phyloP scores from a whole-genome alignment of 805 yeast species.

The Blastobotrys muscicola region DNA sequence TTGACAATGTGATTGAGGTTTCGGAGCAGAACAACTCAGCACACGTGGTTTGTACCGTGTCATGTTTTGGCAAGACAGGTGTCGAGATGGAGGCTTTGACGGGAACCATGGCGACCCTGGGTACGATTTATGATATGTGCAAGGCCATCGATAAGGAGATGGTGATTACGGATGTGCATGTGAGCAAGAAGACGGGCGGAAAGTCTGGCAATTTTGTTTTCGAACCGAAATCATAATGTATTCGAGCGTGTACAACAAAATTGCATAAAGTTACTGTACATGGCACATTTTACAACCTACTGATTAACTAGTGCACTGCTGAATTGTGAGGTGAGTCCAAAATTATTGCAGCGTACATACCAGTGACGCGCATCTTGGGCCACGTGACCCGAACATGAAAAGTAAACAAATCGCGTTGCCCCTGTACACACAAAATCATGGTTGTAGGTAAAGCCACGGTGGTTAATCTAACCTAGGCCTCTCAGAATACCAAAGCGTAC shows the following conservation, averaged over 20 bases:
- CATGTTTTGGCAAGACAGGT: slow-evolving; percentile 44
- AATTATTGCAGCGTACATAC: too few species aligned
- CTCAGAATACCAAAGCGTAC: slow-evolving; percentile 36
- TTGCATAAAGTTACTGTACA: too few species aligned
- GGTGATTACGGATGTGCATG: slow-evolving; percentile 32
- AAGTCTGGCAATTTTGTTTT: slow-evolving; percentile 26
- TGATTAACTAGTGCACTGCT: slow-evolving; percentile 1
- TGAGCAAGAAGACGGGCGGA: slow-evolving; percentile 38
- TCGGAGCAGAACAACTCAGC: slow-evolving; percentile 18
- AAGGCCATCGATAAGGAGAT: slow-evolving; percentile 46
- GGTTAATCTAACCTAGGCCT: slow-evolving; percentile 4
- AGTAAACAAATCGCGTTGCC: slow-evolving; percentile 3
- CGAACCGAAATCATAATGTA: too few species aligned
- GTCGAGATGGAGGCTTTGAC: slow-evolving; percentile 50
- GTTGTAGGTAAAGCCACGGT: neutral
- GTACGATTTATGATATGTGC: slow-evolving; percentile 50
- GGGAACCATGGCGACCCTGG: slow-evolving; percentile 36
- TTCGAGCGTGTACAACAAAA: too few species aligned
- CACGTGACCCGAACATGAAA: neutral
- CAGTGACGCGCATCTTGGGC: neutral
- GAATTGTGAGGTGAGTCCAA: too few species aligned
- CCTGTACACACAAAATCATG: neutral
- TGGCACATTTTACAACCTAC: too few species aligned
- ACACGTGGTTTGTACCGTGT: slow-evolving; percentile 31
- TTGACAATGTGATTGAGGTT: slow-evolving; percentile 28